phyloP scores from a whole-genome alignment of 2,329 filamentous ascomycete species.

The Fusarium multiceps region DNA sequence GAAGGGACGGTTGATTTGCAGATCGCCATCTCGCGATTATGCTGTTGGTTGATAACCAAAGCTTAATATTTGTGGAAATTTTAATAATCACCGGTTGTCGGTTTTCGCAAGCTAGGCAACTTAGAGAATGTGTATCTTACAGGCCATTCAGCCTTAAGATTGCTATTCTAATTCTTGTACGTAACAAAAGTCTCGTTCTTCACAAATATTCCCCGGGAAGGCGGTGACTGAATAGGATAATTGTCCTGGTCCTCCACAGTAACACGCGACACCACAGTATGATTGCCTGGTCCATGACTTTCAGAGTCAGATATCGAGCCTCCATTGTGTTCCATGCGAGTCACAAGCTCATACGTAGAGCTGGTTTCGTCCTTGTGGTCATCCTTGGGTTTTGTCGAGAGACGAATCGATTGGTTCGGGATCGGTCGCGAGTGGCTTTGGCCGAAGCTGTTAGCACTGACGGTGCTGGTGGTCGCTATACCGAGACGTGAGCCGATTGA shows the following conservation, averaged over 20 bases:
- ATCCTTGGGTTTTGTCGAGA: background rate
- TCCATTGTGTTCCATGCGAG: background rate
- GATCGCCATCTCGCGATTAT: background rate
- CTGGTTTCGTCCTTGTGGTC: background rate
- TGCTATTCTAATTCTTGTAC: background rate
- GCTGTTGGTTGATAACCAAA: background rate
- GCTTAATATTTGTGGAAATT: fast-evolving
- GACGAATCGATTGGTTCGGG: background rate
- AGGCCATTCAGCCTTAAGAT: background rate
- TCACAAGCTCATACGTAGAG: background rate
- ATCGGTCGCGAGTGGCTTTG: background rate
- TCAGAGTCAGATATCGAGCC: background rate
- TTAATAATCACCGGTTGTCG: background rate
- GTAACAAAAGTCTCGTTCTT: background rate
- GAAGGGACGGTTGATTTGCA: background rate
- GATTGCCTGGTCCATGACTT: background rate
- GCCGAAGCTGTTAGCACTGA: background rate
- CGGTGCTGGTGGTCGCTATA: background rate
- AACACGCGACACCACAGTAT: background rate
- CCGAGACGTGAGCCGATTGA: background rate
- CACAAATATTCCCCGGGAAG: background rate
- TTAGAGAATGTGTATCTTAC: background rate
- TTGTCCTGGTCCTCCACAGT: background rate
- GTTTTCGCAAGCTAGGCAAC: background rate
- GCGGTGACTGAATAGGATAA: background rate